Conservation (phyloP, 768 basidiomycete species). For the Lanmaoa rubissima region DNA sequence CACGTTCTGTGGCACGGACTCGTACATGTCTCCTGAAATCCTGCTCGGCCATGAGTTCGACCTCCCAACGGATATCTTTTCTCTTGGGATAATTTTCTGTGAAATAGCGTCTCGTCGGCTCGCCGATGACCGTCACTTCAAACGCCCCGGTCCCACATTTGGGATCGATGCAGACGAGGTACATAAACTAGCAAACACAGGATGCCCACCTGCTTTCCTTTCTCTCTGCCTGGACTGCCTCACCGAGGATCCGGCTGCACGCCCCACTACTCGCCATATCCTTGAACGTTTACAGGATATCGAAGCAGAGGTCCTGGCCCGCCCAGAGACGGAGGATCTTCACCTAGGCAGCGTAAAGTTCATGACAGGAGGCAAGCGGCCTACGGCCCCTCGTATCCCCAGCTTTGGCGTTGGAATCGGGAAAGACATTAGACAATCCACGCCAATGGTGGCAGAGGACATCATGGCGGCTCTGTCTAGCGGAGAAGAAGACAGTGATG, state of each 20-base stretch:
- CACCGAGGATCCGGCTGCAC: conserved; percentile 54
- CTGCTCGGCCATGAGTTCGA: conserved; percentile 89
- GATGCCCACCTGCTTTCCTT: conserved; percentile 78
- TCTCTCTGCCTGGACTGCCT: conserved; percentile 79
- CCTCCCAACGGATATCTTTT: conserved; percentile 92
- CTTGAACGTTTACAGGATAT: conserved; percentile 77
- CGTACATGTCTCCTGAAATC: conserved; percentile 98
- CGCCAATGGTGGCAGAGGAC: conserved; percentile 36
- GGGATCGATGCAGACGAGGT: conserved; percentile 77
- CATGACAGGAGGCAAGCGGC: conserved; percentile 65
- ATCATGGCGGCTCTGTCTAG: conserved; percentile 34
- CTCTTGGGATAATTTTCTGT: conserved; percentile 88
- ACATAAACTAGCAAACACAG: conserved; percentile 57
- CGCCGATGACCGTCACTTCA: conserved; percentile 79
- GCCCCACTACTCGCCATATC: conserved; percentile 78
- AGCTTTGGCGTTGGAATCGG: conserved; percentile 79
- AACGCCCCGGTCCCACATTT: conserved; percentile 78
- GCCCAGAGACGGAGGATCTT: conserved; percentile 64
- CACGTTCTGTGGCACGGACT: conserved; percentile 87
- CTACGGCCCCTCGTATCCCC: conserved; percentile 71
- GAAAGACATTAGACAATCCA: conserved; percentile 47
- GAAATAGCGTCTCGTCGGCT: conserved; percentile 83
- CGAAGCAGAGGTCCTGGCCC: conserved; percentile 77
- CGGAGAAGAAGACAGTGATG: conserved; percentile 57
- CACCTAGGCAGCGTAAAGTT: conserved; percentile 88